phyloP scores from a whole-genome alignment of 768 basidiomycete genomes.

The Leccinum variicolor region DNA sequence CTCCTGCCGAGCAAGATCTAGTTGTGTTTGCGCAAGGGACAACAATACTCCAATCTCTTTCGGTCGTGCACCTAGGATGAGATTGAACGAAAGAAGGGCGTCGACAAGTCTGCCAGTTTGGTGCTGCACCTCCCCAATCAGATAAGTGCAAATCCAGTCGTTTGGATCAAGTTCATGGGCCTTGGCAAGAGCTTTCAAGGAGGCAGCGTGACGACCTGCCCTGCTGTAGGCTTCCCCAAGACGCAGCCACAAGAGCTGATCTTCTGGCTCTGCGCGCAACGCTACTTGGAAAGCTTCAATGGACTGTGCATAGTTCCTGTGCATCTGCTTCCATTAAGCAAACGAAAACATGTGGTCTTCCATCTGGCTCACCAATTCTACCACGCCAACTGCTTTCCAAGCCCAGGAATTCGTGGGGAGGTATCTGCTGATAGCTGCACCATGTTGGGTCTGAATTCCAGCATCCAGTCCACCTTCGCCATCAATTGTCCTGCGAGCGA shows the following conservation, averaged over 20 bases:
- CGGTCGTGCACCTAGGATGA: constrained; percentile 52
- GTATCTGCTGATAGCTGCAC: constrained; percentile 43
- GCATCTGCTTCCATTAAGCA: constrained; percentile 42
- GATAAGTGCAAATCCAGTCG: constrained; percentile 81
- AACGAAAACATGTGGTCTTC: not conserved
- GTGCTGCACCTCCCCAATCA: constrained; percentile 81
- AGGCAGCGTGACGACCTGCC: constrained; percentile 85
- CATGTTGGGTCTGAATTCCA: constrained; percentile 45
- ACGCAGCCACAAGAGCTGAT: constrained; percentile 82
- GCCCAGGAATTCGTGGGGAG: constrained; percentile 90
- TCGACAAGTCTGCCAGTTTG: constrained; percentile 72
- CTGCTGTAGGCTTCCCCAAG: constrained; percentile 90
- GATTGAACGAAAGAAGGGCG: constrained; percentile 65
- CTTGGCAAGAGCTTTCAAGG: constrained; percentile 78
- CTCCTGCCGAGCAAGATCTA: constrained; percentile 69
- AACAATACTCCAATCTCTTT: constrained; percentile 70
- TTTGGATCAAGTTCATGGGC: constrained; percentile 70
- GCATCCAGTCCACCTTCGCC: constrained; percentile 82
- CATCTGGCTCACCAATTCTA: constrained; percentile 69
- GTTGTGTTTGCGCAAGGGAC: constrained; percentile 65
- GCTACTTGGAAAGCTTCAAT: constrained; percentile 87
- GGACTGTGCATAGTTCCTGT: constrained; percentile 65
- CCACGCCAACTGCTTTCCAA: constrained; percentile 93
- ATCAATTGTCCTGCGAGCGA: constrained; percentile 90
- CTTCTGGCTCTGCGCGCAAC: constrained; percentile 71